A percentile compares a stretch with the other conserved stretches of the same genome.
phyloP scores from a whole-genome alignment of 2,329 filamentous ascomycete genomes.

The Fusarium kyushuense region DNA sequence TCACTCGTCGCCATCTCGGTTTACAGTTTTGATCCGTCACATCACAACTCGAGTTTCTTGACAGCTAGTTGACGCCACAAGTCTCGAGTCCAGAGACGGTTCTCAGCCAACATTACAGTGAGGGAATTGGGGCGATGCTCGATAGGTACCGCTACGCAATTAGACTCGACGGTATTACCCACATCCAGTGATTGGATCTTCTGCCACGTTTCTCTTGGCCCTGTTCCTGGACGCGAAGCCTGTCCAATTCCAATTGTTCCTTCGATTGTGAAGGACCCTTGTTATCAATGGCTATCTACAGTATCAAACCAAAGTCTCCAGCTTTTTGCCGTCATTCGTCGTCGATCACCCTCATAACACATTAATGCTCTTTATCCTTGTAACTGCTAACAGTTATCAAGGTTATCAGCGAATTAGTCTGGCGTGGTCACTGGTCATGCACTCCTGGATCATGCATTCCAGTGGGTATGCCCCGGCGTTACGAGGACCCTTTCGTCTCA shows the following conservation, averaged over 20 bases:
- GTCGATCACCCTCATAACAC: conserved; percentile 33
- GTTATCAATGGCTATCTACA: conserved; percentile 20
- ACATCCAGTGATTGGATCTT: conserved; percentile 21
- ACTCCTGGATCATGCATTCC: conserved; percentile 49
- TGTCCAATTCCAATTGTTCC: conserved; percentile 12
- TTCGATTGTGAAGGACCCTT: conserved; percentile 31
- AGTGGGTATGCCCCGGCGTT: conserved; percentile 18
- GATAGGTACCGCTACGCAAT: conserved; percentile 31
- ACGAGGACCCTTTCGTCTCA: conserved; percentile 27
- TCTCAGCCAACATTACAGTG: conserved; percentile 35
- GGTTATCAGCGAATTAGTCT: conserved; percentile 36
- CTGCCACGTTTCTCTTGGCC: conserved; percentile 20
- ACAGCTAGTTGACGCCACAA: conserved; percentile 34
- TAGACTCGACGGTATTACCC: conserved; percentile 14
- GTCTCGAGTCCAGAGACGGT: conserved; percentile 8
- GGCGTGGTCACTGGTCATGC: conserved; percentile 36
- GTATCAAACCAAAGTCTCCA: conserved; percentile 35
- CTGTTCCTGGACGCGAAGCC: conserved; percentile 29
- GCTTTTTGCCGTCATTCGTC: conserved; percentile 36
- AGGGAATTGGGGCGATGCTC: conserved; percentile 19
- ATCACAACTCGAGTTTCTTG: conserved; percentile 18
- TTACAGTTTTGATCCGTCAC: conserved; percentile 30
- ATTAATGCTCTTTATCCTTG: conserved; percentile 28
- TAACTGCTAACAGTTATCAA: conserved; percentile 31
- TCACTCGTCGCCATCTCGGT: conserved; percentile 14